Percentiles rank a stretch among this genome's conserved stretches.
phyloP scores from a whole-genome alignment of 768 basidiomycete genomes.

The Neoboletus magnificus region DNA sequence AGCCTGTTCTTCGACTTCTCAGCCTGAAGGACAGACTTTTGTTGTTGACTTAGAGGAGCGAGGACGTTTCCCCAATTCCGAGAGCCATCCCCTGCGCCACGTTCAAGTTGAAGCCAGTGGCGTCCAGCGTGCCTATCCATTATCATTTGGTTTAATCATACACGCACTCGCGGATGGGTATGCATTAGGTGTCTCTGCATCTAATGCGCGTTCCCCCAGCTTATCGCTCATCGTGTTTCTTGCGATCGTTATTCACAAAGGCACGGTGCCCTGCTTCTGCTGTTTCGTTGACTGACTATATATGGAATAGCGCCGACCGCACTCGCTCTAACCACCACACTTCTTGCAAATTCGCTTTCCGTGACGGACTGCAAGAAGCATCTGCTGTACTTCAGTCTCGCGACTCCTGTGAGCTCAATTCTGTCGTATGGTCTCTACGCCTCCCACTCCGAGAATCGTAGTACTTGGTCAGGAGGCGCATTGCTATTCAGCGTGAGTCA shows the following conservation, averaged over 20 bases:
- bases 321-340: slow-evolving; percentile 80
- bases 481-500: slow-evolving; percentile 77
- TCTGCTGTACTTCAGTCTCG: slow-evolving; percentile 71
- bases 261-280: slow-evolving; percentile 29
- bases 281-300: slow-evolving; percentile 8
- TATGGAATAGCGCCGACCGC: slow-evolving; percentile 74
- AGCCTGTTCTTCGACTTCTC: slow-evolving; percentile 12
- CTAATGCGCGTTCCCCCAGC: slow-evolving; percentile 39
- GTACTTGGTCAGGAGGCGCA: slow-evolving; percentile 66
- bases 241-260: slow-evolving; percentile 91
- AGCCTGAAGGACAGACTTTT: slow-evolving; percentile 34
- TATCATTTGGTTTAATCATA: slow-evolving; percentile 82
- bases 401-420: slow-evolving; percentile 82
- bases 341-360: slow-evolving; percentile 73
- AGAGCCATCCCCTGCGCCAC: slow-evolving; percentile 10
- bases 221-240: slow-evolving; percentile 85
- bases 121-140: slow-evolving; percentile 52
- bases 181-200: slow-evolving; percentile 78
- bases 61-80: slow-evolving; percentile 34
- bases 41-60: slow-evolving; percentile 63
- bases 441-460: slow-evolving; percentile 39
- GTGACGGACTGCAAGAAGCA: slow-evolving; percentile 68
- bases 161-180: slow-evolving; percentile 93
- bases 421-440: slow-evolving; percentile 68
- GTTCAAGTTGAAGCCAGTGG: slow-evolving; percentile 16